Evolutionary conservation across 225 moss, liverwort and hornwort genomes (phyloP), one percentile per base, ranked within the genome.

Genomic region (Sphagnum tenellum): DNA sequence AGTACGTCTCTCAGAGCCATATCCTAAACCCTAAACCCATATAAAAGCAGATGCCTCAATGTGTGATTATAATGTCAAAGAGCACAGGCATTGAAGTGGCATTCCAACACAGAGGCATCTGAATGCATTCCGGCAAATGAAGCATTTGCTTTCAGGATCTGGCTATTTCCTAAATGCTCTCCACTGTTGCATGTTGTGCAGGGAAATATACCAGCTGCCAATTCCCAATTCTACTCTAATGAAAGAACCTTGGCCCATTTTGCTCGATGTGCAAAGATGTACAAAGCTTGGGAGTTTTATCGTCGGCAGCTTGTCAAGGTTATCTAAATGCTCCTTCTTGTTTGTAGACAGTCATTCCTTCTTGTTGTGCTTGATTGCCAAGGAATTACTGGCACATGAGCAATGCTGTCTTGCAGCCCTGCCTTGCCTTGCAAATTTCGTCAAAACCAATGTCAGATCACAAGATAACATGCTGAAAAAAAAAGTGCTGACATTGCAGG

Each of bases 261-360:
- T 2, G 75, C 90, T 44, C 86, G 86, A 7, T 89, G 84, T 69
- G 88, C 90, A 1, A 87, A 79, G 81, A 81, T 90, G 6, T 94
- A 73, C 66, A 71, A 68, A 67, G 88, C 94, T 46, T 94, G 94
- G 94, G 88, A 89, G 51, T 94, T 94, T 56, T 94, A 90, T 52
- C 90, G 94, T 44, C 86, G 73, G 0, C 61, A 71, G 13, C 67
- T 94, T 50, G 79, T 94, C 50, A 90, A 89, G 93, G 93, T 90
- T 72, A 14, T 29, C 29, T 29, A 29, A 29, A 29, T 29, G 29
- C 29, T 29, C 29, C 46, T 44, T 44, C 61, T 62, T 62, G 61
- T 12, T 29, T 29, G 2, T 56, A 44, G 10, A 9, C 61, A 13
- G 14, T 47, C 46, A 4, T 9, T 60, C 5, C 2, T 45, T 4